Evolutionary conservation across 2,329 filamentous ascomycete species (phyloP).

Genomic region (Daldinia eschscholtzii): DNA sequence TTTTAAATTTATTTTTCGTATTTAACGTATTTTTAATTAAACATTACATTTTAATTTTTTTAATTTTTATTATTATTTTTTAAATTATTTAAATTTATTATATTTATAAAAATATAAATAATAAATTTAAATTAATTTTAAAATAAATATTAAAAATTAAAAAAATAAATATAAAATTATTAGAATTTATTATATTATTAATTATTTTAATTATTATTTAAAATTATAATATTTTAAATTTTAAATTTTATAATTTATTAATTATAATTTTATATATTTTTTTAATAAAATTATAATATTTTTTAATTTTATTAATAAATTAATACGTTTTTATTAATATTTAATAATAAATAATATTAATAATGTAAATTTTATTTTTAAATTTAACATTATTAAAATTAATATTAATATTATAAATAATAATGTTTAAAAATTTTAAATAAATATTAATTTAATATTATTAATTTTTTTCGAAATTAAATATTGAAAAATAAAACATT

Average conservation of each 20-base stretch:
- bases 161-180: not conserved
- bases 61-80: too few relatives aligned
- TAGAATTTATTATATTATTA: not conserved
- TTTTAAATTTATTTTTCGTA: too few relatives aligned
- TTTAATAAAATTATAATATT: not conserved
- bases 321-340: not conserved
- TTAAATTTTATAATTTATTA: not conserved
- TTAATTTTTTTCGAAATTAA: too few relatives aligned
- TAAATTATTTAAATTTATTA: too few relatives aligned
- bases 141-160: not conserved
- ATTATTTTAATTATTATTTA: conserved; percentile 8
- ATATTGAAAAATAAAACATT: too few relatives aligned
- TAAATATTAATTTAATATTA: conserved; percentile 1
- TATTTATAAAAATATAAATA: too few relatives aligned
- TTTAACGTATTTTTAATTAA: too few relatives aligned
- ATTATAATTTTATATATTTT: not conserved
- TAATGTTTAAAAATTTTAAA: not conserved
- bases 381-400: conserved; percentile 6
- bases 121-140: too few relatives aligned
- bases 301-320: not conserved
- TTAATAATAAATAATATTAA: not conserved
- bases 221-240: not conserved
- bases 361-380: not conserved
- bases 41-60: too few relatives aligned
- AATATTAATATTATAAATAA: not conserved